Evolutionary conservation across 1,284 basidiomycete species (phyloP).

Genomic region (Melampsora americana): DNA sequence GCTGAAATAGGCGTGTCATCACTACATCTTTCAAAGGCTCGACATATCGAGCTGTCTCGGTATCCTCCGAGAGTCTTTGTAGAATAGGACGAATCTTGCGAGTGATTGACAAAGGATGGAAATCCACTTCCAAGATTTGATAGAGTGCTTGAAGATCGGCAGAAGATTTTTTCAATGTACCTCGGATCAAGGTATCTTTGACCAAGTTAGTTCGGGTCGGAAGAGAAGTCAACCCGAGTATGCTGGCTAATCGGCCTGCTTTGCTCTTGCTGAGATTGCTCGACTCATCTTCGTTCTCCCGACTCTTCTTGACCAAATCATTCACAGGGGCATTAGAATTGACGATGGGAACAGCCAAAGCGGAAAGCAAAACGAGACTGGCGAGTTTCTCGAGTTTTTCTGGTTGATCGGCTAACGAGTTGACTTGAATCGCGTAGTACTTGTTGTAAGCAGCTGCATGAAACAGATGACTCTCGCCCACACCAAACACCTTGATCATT

Average conservation of each 20-base stretch:
- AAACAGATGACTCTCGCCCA: slow-evolving; percentile 81
- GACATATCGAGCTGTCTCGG: slow-evolving; percentile 67
- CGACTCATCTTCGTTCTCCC: slow-evolving; percentile 50
- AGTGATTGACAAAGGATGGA: slow-evolving; percentile 89
- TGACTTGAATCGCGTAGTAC: slow-evolving; percentile 65
- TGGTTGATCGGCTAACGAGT: slow-evolving; percentile 67
- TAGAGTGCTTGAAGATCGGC: slow-evolving; percentile 79
- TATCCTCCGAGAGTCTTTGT: slow-evolving; percentile 60
- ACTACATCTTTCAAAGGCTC: slow-evolving; percentile 87
- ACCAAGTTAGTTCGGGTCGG: slow-evolving; percentile 83
- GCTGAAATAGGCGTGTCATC: slow-evolving; percentile 86
- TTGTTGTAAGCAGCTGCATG: slow-evolving; percentile 95
- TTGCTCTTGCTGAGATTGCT: slow-evolving; percentile 61
- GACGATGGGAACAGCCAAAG: slow-evolving; percentile 88
- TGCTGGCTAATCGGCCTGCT: slow-evolving; percentile 73
- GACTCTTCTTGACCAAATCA: slow-evolving; percentile 60
- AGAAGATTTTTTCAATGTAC: slow-evolving; percentile 75
- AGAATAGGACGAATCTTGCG: slow-evolving; percentile 78
- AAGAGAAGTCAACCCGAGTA: slow-evolving; percentile 78
- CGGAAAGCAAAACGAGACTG: slow-evolving; percentile 85
- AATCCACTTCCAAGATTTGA: slow-evolving; percentile 85
- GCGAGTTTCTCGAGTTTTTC: slow-evolving; percentile 64
- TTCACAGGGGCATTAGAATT: slow-evolving; percentile 58
- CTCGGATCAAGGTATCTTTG: slow-evolving; percentile 78
- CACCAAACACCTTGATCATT: slow-evolving; percentile 90